Conservation (phyloP, 2,329 filamentous ascomycete species). For the Ascochyta fabae region DNA sequence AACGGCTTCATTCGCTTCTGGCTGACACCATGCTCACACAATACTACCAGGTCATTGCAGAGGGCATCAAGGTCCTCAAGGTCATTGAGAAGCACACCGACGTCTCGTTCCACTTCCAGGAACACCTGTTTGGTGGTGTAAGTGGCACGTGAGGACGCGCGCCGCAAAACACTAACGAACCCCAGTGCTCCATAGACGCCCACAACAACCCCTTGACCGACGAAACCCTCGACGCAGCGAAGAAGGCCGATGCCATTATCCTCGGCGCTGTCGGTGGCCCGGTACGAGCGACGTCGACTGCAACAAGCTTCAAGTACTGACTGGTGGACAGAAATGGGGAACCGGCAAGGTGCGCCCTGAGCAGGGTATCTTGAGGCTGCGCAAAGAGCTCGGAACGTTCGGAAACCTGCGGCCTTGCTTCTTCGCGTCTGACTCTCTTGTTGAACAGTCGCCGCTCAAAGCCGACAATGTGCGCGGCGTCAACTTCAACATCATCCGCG, state of each 20-base stretch:
- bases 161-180: constrained; percentile 6
- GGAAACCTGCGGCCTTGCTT: constrained; percentile 96
- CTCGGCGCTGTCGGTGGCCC: constrained; percentile 96
- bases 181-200: constrained; percentile 84
- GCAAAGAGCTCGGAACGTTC: constrained; percentile 92
- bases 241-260: constrained; percentile 85
- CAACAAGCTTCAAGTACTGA: constrained; percentile 11
- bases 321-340: constrained; percentile 75
- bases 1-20: constrained; percentile 19
- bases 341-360: constrained; percentile 87
- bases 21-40: constrained; percentile 25
- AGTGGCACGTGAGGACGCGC: constrained; percentile 51
- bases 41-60: constrained; percentile 71
- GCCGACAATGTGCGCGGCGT: constrained; percentile 82
- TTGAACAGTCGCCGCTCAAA: constrained; percentile 86
- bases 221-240: constrained; percentile 80
- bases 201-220: constrained; percentile 81
- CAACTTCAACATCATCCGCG: constrained; percentile 91
- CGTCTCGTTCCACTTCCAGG: constrained; percentile 85
- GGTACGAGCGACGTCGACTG: constrained; percentile 50
- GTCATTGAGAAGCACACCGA: constrained; percentile 76
- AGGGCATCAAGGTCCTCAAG: constrained; percentile 85
- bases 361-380: constrained; percentile 86
- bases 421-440: constrained; percentile 84
- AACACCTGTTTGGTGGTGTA: constrained; percentile 91